phyloP scores from a whole-genome alignment of 768 basidiomycete genomes.

The Trametes maxima region DNA sequence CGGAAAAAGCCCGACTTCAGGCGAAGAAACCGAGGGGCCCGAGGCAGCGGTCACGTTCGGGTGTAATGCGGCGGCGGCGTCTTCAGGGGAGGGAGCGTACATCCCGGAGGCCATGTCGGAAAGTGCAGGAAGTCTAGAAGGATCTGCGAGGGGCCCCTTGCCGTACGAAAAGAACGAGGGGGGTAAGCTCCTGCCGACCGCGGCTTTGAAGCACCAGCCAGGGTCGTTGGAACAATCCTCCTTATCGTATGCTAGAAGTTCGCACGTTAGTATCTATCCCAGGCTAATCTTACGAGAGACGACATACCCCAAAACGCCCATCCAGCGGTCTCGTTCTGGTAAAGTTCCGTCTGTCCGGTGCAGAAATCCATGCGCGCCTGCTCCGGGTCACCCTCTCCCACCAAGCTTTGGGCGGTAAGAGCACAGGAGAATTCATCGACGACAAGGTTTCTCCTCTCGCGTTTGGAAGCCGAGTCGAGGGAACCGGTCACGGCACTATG shows the following conservation, averaged over 20 bases:
- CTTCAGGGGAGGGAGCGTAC: slow-evolving; percentile 19
- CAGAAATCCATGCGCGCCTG: slow-evolving; percentile 55
- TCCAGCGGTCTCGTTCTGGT: slow-evolving; percentile 56
- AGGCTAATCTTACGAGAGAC: neutral
- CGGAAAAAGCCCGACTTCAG: slow-evolving; percentile 5
- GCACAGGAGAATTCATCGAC: slow-evolving; percentile 58
- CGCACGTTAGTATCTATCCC: neutral
- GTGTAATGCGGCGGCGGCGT: slow-evolving; percentile 2
- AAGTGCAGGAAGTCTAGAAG: slow-evolving; percentile 28
- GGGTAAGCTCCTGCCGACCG: slow-evolving; percentile 59
- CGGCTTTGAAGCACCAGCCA: slow-evolving; percentile 71
- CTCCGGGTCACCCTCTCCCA: slow-evolving; percentile 46
- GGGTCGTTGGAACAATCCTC: slow-evolving; percentile 60
- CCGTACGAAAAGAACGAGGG: slow-evolving; percentile 58
- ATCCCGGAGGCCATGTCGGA: slow-evolving; percentile 25
- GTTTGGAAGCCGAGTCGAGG: slow-evolving; percentile 33
- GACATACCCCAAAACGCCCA: slow-evolving; percentile 72
- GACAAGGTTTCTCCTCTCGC: slow-evolving; percentile 45
- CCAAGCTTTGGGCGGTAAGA: slow-evolving; percentile 50
- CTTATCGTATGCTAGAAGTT: slow-evolving; percentile 53
- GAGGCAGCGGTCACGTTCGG: neutral
- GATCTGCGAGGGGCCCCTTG: slow-evolving; percentile 28
- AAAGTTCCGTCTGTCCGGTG: slow-evolving; percentile 58
- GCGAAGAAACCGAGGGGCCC: neutral
- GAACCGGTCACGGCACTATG: slow-evolving; percentile 27